Conservation (phyloP, 495 filamentous ascomycete genomes). For the Evernia prunastri region DNA sequence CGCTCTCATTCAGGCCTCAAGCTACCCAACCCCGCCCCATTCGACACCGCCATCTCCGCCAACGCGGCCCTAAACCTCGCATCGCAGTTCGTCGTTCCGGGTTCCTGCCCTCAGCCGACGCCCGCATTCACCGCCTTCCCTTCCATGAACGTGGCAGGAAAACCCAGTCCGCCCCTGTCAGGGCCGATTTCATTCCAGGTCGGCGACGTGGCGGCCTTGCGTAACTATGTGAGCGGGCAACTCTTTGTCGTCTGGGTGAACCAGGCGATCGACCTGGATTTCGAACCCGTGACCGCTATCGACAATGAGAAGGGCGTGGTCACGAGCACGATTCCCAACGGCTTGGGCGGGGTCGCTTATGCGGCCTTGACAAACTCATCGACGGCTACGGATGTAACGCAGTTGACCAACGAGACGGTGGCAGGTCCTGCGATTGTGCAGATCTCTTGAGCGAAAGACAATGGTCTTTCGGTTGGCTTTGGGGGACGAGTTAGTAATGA, state of each 20-base stretch:
- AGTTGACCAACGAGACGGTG: constrained; percentile 5
- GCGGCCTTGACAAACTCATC: constrained; percentile 3
- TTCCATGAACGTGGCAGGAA: not conserved
- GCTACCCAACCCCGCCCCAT: no score
- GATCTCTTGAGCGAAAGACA: constrained; percentile 1
- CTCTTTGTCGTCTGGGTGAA: no score
- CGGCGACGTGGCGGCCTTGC: no score
- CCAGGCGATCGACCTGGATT: no score
- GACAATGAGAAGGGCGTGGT: not conserved
- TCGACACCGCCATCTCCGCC: constrained; percentile 51
- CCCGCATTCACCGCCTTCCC: constrained; percentile 3
- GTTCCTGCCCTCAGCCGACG: constrained; percentile 41
- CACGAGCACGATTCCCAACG: constrained; percentile 6
- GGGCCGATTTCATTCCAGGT: not conserved
- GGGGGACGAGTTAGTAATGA: no score
- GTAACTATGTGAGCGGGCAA: no score
- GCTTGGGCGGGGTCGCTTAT: constrained; percentile 13
- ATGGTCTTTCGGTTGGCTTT: no score
- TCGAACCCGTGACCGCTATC: no score
- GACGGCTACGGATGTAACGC: not conserved
- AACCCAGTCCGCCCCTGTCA: no score
- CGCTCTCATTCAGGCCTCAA: no score
- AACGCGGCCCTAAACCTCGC: constrained; percentile 49
- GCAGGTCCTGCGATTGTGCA: constrained; percentile 7
- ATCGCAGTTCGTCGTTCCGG: constrained; percentile 45